A percentile compares a stretch with the other conserved stretches of the same genome.
These are phyloP conservation scores for Iberis pinnata DNA, from an alignment of 345 rosid genomes.

Conservation along the genomic window DNA sequence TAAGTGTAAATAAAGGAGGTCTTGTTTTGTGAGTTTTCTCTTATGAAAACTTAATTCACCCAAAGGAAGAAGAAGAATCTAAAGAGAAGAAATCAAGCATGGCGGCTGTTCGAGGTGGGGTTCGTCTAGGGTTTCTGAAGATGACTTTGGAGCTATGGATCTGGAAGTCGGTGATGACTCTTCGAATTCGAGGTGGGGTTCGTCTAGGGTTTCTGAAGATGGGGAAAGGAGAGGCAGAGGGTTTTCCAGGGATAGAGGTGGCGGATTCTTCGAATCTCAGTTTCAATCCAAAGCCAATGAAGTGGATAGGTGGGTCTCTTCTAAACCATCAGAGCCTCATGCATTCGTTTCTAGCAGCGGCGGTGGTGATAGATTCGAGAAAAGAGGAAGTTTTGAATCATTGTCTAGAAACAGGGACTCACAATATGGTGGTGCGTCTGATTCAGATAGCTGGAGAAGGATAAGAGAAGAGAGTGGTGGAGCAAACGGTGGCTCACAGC, in stretches of 20 bases:
- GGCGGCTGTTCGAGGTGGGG: slow-evolving; percentile 85
- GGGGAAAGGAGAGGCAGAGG: slow-evolving; percentile 34
- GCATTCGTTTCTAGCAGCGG: slow-evolving; percentile 32
- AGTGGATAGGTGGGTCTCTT: slow-evolving; percentile 66
- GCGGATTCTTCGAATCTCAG: slow-evolving; percentile 51
- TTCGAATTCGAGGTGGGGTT: slow-evolving; percentile 52
- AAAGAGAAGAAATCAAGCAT: no score
- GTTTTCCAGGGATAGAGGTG: slow-evolving; percentile 27
- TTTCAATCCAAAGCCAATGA: slow-evolving; percentile 72
- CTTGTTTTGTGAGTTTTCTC: no score
- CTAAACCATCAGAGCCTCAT: slow-evolving; percentile 36
- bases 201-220: slow-evolving; percentile 48
- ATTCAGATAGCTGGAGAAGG: slow-evolving; percentile 69
- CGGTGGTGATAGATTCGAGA: slow-evolving; percentile 42
- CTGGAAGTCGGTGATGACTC: slow-evolving; percentile 40
- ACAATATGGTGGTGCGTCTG: slow-evolving; percentile 36
- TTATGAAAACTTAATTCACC: no score
- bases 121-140: slow-evolving; percentile 48
- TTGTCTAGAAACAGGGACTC: slow-evolving; percentile 50
- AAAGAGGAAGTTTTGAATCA: slow-evolving; percentile 59
- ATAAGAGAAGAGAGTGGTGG: slow-evolving; percentile 48
- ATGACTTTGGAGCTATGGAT: slow-evolving; percentile 43
- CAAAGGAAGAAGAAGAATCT: no score
- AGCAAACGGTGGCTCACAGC: slow-evolving; percentile 34
- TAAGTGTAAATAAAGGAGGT: no score